Conservation (phyloP, 1,284 basidiomycete genomes). For the Cryptococcus hybrid region DNA sequence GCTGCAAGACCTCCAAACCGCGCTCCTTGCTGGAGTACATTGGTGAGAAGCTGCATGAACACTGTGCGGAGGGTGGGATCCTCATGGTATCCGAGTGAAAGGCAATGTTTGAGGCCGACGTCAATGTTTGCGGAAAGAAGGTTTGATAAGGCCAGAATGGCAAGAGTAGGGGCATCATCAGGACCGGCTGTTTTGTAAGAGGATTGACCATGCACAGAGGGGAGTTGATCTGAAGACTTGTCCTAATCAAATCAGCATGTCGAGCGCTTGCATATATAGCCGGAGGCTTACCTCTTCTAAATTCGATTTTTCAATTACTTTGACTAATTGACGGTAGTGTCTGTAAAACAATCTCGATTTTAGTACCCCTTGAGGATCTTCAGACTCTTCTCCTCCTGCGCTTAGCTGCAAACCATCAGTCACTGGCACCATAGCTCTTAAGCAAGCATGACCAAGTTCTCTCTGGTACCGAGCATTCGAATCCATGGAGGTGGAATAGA, state of each 20-base stretch:
- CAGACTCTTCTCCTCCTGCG: constrained; percentile 58
- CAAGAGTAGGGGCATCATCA: constrained; percentile 21
- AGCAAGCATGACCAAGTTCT: constrained; percentile 69
- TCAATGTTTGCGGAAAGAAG: constrained; percentile 83
- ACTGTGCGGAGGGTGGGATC: constrained; percentile 72
- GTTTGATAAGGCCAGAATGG: constrained; percentile 71
- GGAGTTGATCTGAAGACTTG: not conserved
- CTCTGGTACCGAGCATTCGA: constrained; percentile 20
- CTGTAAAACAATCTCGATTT: constrained; percentile 74
- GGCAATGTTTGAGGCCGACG: constrained; percentile 83
- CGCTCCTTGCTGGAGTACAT: constrained; percentile 76
- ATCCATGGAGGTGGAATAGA: constrained; percentile 6
- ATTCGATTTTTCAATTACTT: constrained; percentile 58
- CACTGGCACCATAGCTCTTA: constrained; percentile 70
- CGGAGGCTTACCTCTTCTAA: constrained; percentile 13
- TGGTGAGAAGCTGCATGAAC: constrained; percentile 84
- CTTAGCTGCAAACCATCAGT: constrained; percentile 72
- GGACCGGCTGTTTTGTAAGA: not conserved
- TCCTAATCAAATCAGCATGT: not conserved
- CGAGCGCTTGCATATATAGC: not conserved
- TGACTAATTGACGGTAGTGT: constrained; percentile 66
- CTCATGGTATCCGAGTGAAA: constrained; percentile 72
- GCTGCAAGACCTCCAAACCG: constrained; percentile 33
- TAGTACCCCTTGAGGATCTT: constrained; percentile 66
- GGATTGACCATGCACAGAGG: constrained; percentile 6